Conservation (phyloP, 129 eudicot genomes). For the Sambucus nigra region DNA sequence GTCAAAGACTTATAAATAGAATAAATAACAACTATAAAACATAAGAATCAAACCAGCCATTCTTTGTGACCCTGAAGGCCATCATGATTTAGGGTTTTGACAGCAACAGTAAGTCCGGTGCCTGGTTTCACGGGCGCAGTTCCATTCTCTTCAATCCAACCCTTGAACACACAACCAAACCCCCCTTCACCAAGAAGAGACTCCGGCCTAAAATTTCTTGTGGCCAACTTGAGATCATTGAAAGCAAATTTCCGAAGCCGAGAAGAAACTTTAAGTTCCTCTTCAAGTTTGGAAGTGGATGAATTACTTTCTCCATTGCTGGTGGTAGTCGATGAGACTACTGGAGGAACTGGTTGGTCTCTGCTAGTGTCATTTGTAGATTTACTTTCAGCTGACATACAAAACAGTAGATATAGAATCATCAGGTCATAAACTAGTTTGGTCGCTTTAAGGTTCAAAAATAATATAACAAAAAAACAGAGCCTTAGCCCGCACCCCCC, state of each 20-base stretch:
- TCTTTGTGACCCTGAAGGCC: conserved; percentile 99
- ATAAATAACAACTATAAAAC: background rate
- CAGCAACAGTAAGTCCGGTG: conserved; percentile 96
- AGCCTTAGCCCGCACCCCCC: too few relatives aligned
- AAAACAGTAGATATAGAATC: too few relatives aligned
- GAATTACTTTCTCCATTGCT: conserved; percentile 62
- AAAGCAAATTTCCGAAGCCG: conserved; percentile 78
- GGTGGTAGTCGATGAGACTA: conserved; percentile 53
- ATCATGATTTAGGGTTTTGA: conserved; percentile 90
- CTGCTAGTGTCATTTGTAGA: conserved; percentile 43
- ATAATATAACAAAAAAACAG: too few relatives aligned
- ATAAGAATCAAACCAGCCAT: conserved; percentile 69
- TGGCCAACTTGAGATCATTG: conserved; percentile 78
- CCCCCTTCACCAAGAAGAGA: conserved; percentile 96
- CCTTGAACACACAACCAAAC: conserved; percentile 89
- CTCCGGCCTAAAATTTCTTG: conserved; percentile 86
- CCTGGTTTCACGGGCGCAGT: conserved; percentile 97
- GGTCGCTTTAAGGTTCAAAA: too few relatives aligned
- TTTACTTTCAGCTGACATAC: conserved; percentile 42
- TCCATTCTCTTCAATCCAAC: conserved; percentile 97
- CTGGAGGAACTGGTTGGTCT: conserved; percentile 48
- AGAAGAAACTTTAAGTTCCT: conserved; percentile 72
- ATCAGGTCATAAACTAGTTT: too few relatives aligned
- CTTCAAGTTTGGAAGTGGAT: conserved; percentile 59
- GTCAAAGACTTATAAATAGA: background rate